Conservation (phyloP, 768 basidiomycete genomes). For the Krasilnikovozyma curviuscula region DNA sequence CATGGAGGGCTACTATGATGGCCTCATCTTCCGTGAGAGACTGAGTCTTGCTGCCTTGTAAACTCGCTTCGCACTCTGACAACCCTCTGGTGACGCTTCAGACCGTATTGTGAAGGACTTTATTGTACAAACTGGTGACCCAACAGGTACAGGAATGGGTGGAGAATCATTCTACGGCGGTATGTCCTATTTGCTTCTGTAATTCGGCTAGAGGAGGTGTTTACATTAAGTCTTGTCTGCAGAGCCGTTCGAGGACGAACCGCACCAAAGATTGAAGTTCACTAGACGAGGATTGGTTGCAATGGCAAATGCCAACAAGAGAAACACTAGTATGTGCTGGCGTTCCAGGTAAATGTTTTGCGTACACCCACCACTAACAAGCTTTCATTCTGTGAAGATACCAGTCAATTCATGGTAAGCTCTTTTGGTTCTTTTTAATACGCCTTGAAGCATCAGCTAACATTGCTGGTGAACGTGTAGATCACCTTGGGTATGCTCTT, state of each 20-base stretch:
- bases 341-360: too few relatives aligned
- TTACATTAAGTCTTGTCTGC: background rate
- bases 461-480: background rate
- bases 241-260: slow-evolving; percentile 90
- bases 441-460: background rate
- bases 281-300: slow-evolving; percentile 75
- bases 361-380: too few relatives aligned
- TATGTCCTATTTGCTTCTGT: slow-evolving; percentile 17
- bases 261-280: slow-evolving; percentile 76
- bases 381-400: too few relatives aligned
- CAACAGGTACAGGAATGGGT: slow-evolving; percentile 70
- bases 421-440: slow-evolving; percentile 51
- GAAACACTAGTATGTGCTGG: too few relatives aligned
- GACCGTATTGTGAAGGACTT: slow-evolving; percentile 69
- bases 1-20: slow-evolving; percentile 74
- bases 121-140: slow-evolving; percentile 86
- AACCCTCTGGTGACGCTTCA: background rate
- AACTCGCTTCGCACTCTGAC: background rate
- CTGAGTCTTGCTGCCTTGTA: slow-evolving; percentile 3
- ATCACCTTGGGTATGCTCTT: slow-evolving; percentile 35
- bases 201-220: background rate
- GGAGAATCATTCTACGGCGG: slow-evolving; percentile 95
- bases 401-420: too few relatives aligned
- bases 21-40: slow-evolving; percentile 80
- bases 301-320: slow-evolving; percentile 75